These are phyloP conservation scores for Penicillium hordei DNA, from an alignment of 2,329 filamentous ascomycete genomes.

Conservation along the genomic window DNA sequence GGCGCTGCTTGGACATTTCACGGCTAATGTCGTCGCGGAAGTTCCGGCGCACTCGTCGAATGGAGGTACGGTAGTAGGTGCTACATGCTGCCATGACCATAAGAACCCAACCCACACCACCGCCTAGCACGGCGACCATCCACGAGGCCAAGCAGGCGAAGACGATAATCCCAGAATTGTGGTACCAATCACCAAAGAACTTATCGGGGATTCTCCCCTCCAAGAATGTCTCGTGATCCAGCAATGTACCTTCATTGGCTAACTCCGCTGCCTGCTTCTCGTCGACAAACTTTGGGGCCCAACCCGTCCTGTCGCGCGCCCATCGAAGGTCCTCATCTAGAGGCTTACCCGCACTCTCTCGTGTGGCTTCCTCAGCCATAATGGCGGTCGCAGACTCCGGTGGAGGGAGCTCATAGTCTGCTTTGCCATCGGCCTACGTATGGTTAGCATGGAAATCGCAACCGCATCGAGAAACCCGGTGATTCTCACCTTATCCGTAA, in stretches of 20 bases:
- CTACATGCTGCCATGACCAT: conserved; percentile 88
- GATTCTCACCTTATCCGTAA: conserved; percentile 66
- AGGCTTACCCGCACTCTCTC: conserved; percentile 50
- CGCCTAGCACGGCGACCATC: conserved; percentile 84
- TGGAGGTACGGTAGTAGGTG: conserved; percentile 95
- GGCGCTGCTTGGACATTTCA: conserved; percentile 78
- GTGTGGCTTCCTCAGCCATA: conserved; percentile 57
- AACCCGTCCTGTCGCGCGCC: conserved; percentile 67
- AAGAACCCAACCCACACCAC: conserved; percentile 89
- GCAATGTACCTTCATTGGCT: conserved; percentile 61
- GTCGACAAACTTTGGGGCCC: conserved; percentile 79
- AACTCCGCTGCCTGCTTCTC: conserved; percentile 55
- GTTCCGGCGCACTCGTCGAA: conserved; percentile 89
- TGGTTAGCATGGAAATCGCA: conserved; percentile 4
- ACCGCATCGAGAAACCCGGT: not conserved
- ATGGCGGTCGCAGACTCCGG: conserved; percentile 59
- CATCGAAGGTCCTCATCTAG: conserved; percentile 58
- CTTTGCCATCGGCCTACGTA: conserved; percentile 62
- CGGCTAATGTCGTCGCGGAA: conserved; percentile 92
- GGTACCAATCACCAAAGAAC: conserved; percentile 97
- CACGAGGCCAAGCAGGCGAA: conserved; percentile 90
- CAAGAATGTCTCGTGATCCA: conserved; percentile 85
- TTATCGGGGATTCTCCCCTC: conserved; percentile 83
- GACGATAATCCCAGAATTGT: conserved; percentile 90
- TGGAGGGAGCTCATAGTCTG: conserved; percentile 74